Conservation (phyloP, 441 rosid genomes). For the Biscutella laevigata region DNA sequence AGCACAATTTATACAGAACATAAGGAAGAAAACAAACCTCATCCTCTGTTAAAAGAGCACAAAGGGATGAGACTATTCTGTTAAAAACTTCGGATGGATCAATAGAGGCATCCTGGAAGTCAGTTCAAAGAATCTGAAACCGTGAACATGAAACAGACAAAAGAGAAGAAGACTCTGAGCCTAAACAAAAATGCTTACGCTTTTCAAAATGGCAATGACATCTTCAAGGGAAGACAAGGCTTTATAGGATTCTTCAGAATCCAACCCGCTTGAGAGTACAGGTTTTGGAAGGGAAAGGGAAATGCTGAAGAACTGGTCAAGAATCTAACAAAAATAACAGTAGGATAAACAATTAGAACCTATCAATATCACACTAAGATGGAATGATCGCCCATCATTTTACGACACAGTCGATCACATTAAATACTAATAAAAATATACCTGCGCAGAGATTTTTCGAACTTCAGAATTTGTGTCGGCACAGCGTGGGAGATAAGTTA, state of each 20-base stretch:
- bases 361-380: conserved; percentile 1
- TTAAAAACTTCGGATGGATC: conserved; percentile 98
- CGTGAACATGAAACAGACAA: conserved; percentile 13
- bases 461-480: conserved; percentile 94
- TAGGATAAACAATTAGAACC: conserved; percentile 11
- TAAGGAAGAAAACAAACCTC: conserved; percentile 50
- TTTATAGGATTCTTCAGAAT: conserved; percentile 64
- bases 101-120: conserved; percentile 92
- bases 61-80: conserved; percentile 80
- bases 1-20: conserved; percentile 2
- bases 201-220: conserved; percentile 90
- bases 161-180: conserved; percentile 5
- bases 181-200: conserved; percentile 45
- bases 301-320: conserved; percentile 91
- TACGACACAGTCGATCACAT: background rate
- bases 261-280: conserved; percentile 42
- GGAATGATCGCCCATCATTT: background rate
- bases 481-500: conserved; percentile 94
- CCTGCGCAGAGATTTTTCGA: conserved; percentile 93
- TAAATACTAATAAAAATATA: conserved; percentile 29
- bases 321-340: conserved; percentile 50
- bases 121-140: background rate
- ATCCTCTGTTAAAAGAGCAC: conserved; percentile 61
- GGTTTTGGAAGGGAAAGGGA: conserved; percentile 91
- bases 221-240: conserved; percentile 97